Evolutionary conservation across 75 land plant species (phyloP), one percentile per base, ranked within the genome.

Genomic region (Azolla pinnata): DNA sequence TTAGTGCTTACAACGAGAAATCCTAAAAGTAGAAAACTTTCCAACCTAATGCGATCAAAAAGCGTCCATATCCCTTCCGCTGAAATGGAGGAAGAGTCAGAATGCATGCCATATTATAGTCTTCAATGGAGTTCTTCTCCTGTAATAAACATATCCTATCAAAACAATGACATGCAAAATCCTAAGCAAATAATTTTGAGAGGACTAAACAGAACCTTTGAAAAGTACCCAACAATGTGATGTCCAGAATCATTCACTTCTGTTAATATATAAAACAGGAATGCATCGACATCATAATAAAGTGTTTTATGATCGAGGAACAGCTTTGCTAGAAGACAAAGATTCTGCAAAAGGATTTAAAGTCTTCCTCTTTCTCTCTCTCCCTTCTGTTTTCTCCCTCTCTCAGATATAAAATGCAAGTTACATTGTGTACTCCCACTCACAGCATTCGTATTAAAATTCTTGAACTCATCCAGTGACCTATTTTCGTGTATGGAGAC

Each of bases 301-400:
- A 77, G 67, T 4, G 80, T 77, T 60, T 77, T 77, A 35, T 77
- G 80, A 54, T 77, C 80, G 31, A 77, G 66, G 30, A 77, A 77
- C 9, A 77, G 78, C 33, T 77, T 77, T 8, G 80, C 80, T 57
- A 77, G 66, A 40, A 75, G 72, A 59, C 80, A 77, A 44, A 77
- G 34, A 51, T 77, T 77, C 79, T 77, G 78, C 49, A 50, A 70
- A 28, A 57, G 16, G 20, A 29, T 10, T 23, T 17, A 9, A 63
- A 57, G 20, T 29, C n/a, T 1, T 28, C 17, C 58, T 29, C 49
- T 46, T 23, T 46, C 49, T 46, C 49, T 46, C 49, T 46, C 49
- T 46, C 49, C 21, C 49, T 46, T 23, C 21, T 23, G n/a, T 23
- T 46, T 23, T 46, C 10, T 46, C 14, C 2, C 49, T 3, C 2